Evolutionary conservation across 2,329 filamentous ascomycete species (phyloP).

Genomic region (Cordyceps tenuipes): DNA sequence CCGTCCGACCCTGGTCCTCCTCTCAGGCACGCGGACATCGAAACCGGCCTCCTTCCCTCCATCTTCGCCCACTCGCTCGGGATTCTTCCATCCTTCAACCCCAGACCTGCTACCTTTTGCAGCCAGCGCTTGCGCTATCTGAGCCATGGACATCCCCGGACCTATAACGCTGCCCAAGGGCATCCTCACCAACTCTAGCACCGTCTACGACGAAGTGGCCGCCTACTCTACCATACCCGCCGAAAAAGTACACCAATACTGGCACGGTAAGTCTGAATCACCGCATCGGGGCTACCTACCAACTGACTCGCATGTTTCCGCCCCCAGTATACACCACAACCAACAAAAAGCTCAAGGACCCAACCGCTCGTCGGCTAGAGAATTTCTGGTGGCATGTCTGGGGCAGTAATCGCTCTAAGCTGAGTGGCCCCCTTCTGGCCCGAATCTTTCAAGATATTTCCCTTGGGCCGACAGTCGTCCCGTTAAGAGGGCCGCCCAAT

Average conservation of each 20-base stretch:
- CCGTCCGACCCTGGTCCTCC: background rate
- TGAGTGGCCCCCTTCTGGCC: constrained; percentile 47
- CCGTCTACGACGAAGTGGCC: constrained; percentile 47
- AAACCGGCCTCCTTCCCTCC: background rate
- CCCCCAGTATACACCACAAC: constrained; percentile 51
- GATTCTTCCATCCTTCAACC: background rate
- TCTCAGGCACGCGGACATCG: background rate
- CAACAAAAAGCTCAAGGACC: constrained; percentile 49
- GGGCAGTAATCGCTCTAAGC: constrained; percentile 46
- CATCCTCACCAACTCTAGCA: constrained; percentile 45
- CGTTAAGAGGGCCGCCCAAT: constrained; percentile 44
- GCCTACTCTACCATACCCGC: constrained; percentile 40
- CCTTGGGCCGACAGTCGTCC: constrained; percentile 47
- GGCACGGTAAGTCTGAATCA: constrained; percentile 41
- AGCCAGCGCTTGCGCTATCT: background rate
- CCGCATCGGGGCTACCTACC: background rate
- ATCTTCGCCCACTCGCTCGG: background rate
- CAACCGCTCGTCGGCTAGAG: constrained; percentile 54
- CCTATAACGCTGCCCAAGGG: constrained; percentile 47
- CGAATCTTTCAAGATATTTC: constrained; percentile 51
- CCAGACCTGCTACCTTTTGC: background rate
- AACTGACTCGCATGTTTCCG: constrained; percentile 10
- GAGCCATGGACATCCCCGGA: constrained; percentile 27
- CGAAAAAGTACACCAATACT: constrained; percentile 47
- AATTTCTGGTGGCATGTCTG: constrained; percentile 61